Evolutionary conservation across 768 basidiomycete genomes (phyloP).

Genomic region (Myochromella boudieri): DNA sequence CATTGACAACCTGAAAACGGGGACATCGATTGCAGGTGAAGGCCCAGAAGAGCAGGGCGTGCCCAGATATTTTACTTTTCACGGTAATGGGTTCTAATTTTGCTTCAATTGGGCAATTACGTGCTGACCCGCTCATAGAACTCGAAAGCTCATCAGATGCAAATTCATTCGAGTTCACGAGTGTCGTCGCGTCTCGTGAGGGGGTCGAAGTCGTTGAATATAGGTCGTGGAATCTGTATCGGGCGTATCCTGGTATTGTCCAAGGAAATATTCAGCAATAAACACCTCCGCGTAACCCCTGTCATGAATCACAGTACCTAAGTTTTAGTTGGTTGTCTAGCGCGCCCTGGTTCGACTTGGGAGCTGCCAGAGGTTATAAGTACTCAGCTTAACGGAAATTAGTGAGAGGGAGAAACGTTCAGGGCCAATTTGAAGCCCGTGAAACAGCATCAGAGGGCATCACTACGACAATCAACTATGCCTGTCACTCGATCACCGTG

Average conservation of each 20-base stretch:
- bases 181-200: constrained; percentile 14
- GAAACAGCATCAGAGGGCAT: constrained; percentile 2
- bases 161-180: constrained; percentile 15
- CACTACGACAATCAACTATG: constrained; percentile 14
- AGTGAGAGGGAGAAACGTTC: too few species aligned
- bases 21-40: constrained; percentile 21
- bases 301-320: too few species aligned
- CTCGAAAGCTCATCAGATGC: constrained; percentile 15
- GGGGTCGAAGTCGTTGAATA: constrained; percentile 21
- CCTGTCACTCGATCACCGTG: constrained; percentile 14
- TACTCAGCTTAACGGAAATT: too few species aligned
- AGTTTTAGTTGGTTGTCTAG: too few species aligned
- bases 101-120: not conserved
- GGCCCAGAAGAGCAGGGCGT: constrained; percentile 31
- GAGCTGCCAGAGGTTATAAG: too few species aligned
- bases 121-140: constrained; percentile 18
- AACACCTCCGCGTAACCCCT: too few species aligned
- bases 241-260: constrained; percentile 45
- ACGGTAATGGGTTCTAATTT: constrained; percentile 27
- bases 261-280: constrained; percentile 31
- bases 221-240: constrained; percentile 44
- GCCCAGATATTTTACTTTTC: constrained; percentile 38
- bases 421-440: constrained; percentile 9
- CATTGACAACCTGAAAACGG: constrained; percentile 40
- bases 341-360: too few species aligned